These are phyloP conservation scores for Leccinum arenicola DNA, from an alignment of 768 basidiomycete genomes.

Conservation along the genomic window DNA sequence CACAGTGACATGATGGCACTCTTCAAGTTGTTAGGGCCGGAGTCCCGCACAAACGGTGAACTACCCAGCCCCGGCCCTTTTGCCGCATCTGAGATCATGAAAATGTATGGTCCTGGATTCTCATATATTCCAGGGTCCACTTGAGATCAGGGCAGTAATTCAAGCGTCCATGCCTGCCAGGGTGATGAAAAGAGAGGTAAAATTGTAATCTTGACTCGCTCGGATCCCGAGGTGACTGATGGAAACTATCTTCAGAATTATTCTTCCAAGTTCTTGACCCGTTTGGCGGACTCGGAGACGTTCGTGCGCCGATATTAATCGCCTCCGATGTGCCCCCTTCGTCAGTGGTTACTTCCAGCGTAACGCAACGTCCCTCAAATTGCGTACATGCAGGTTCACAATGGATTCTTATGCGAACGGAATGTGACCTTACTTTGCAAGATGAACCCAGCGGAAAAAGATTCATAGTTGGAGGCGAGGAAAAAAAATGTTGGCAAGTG, in stretches of 20 bases:
- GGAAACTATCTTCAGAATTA: not conserved
- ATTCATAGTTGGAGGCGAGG: not conserved
- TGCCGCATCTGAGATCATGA: slow-evolving; percentile 1
- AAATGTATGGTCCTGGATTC: not conserved
- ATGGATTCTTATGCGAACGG: no score
- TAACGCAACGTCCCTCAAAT: not conserved
- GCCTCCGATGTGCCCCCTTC: not conserved
- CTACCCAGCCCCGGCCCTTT: not conserved
- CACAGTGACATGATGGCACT: no score
- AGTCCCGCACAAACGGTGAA: not conserved
- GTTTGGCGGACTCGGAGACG: no score
- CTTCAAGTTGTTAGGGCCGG: not conserved
- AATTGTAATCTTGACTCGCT: not conserved
- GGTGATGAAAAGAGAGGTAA: not conserved
- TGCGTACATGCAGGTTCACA: not conserved
- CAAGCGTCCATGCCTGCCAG: not conserved
- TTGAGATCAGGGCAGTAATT: not conserved
- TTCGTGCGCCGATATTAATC: no score
- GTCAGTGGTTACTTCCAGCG: not conserved
- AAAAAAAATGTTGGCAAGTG: not conserved
- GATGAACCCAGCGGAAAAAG: not conserved
- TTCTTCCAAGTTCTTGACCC: no score
- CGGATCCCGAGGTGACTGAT: not conserved
- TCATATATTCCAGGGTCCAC: not conserved
- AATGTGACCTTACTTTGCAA: not conserved